Percentiles rank a stretch among this genome's conserved stretches.
These are phyloP conservation scores for Simmondsia chinensis DNA, from an alignment of 148 eudicot genomes.

Conservation along the genomic window DNA sequence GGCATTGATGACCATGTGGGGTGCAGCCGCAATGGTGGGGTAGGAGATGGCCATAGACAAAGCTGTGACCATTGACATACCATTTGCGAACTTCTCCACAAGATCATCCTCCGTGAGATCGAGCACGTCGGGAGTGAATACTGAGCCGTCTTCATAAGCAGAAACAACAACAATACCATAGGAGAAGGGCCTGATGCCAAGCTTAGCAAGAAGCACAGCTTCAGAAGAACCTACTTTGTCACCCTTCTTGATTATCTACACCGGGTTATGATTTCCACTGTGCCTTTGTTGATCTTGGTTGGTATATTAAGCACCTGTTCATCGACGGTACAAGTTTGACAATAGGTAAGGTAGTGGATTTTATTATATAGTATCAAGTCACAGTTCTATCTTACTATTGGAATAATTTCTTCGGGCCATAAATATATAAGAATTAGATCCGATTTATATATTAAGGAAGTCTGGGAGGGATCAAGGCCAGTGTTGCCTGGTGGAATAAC, in stretches of 20 bases:
- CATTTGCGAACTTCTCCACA: slow-evolving; percentile 30
- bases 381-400: too few species aligned
- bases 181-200: slow-evolving; percentile 40
- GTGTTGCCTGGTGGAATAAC: slow-evolving; percentile 60
- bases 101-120: slow-evolving; percentile 48
- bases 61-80: slow-evolving; percentile 23
- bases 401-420: too few species aligned
- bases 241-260: slow-evolving; percentile 52
- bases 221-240: slow-evolving; percentile 63
- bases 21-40: slow-evolving; percentile 40
- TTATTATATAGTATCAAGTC: too few species aligned
- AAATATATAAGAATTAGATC: too few species aligned
- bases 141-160: too few species aligned
- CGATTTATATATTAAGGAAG: too few species aligned
- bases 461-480: too few species aligned
- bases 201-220: slow-evolving; percentile 43
- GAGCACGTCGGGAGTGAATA: slow-evolving; percentile 50
- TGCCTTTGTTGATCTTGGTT: slow-evolving; percentile 64
- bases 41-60: slow-evolving; percentile 26
- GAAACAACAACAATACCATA: slow-evolving; percentile 47
- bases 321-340: too few species aligned
- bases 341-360: too few species aligned
- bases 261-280: slow-evolving; percentile 54
- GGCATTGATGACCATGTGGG: slow-evolving; percentile 42
- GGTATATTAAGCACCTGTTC: slow-evolving; percentile 42